Percentiles rank a stretch among this genome's conserved stretches.
phyloP scores from a whole-genome alignment of 2,329 filamentous ascomycete species.

The Juglanconis juglandina region DNA sequence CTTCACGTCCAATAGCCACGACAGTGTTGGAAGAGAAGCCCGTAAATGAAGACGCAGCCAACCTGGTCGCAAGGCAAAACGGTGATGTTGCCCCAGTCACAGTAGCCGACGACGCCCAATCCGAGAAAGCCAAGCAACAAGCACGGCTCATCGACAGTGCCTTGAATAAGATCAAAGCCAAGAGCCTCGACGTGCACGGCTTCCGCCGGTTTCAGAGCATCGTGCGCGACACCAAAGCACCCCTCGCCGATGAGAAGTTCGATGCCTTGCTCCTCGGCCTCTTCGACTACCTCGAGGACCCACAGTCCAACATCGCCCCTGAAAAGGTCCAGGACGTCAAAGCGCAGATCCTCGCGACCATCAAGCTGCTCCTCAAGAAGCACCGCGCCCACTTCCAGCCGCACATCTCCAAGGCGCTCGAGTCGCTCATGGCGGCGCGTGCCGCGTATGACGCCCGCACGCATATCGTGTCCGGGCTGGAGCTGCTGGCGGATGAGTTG shows the following conservation, averaged over 20 bases:
- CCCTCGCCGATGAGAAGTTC: slow-evolving; percentile 66
- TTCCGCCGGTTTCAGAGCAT: slow-evolving; percentile 76
- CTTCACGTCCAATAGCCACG: slow-evolving; percentile 33
- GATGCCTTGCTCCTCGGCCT: slow-evolving; percentile 64
- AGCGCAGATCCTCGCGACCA: slow-evolving; percentile 69
- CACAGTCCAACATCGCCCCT: slow-evolving; percentile 48
- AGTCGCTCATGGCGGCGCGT: slow-evolving; percentile 63
- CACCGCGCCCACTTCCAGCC: slow-evolving; percentile 63
- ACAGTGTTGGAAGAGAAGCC: slow-evolving; percentile 59
- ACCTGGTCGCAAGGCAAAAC: slow-evolving; percentile 25
- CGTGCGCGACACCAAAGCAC: slow-evolving; percentile 62
- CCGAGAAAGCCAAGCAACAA: slow-evolving; percentile 56
- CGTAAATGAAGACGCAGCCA: slow-evolving; percentile 53
- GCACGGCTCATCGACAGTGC: slow-evolving; percentile 68
- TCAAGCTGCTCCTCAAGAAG: slow-evolving; percentile 68
- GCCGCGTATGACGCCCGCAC: slow-evolving; percentile 64
- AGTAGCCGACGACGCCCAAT: slow-evolving; percentile 29
- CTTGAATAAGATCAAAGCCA: slow-evolving; percentile 67
- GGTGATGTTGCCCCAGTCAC: slow-evolving; percentile 8
- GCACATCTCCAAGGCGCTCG: slow-evolving; percentile 65
- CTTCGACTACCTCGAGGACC: slow-evolving; percentile 68
- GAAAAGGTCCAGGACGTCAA: slow-evolving; percentile 71
- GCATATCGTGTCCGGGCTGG: slow-evolving; percentile 71
- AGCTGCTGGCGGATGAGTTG: slow-evolving; percentile 70
- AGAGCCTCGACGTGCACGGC: slow-evolving; percentile 74